Evolutionary conservation across 306 rosid genomes (phyloP), one percentile per base, ranked within the genome.

Genomic region (Crataegus laevigata): DNA sequence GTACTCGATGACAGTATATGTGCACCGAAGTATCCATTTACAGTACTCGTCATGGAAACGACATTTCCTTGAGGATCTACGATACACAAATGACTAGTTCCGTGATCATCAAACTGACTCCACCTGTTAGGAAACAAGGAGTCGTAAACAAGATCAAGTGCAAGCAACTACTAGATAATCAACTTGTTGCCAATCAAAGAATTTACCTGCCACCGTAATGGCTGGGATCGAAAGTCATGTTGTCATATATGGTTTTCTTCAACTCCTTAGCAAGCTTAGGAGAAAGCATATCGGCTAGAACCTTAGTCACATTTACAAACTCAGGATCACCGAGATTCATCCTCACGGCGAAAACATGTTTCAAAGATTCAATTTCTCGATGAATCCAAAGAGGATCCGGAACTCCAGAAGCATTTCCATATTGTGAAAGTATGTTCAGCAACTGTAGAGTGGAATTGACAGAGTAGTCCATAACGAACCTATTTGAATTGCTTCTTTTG

Each of bases 291-390:
- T 94, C 90, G 45, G 89, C 83, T 42, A 88, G 80, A 84, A 88
- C 89, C 29, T 38, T 26, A 2, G 97, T 78, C 66, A 86, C 66
- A 71, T 94, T 83, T 32, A 85, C 86, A 73, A 88, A 94, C 77
- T 87, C 89, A 15, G 96, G 98, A 75, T 94, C 97, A 1, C 97
- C 98, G 7, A 94, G 94, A 79, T 86, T 91, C 91, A 90, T 94
- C 84, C 87, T 88, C 80, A 86, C 85, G 0, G 93, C 88, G 52
- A 87, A 85, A 12, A 85, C 87, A 81, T 91, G 90, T 79, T 94
- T 94, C 87, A 94, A 60, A 19, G 96, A 91, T 78, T 94, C 97
- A 29, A 91, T 86, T 86, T 82, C 82, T 66, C 96, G 76, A 78
- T 94, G 98, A 66, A 80, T 3, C 19, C 93, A 93, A 13, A 91